These are phyloP conservation scores for Gonapodya prolifera DNA, from an alignment of 192 early-diverging fungal genomes.

Conservation along the genomic window DNA sequence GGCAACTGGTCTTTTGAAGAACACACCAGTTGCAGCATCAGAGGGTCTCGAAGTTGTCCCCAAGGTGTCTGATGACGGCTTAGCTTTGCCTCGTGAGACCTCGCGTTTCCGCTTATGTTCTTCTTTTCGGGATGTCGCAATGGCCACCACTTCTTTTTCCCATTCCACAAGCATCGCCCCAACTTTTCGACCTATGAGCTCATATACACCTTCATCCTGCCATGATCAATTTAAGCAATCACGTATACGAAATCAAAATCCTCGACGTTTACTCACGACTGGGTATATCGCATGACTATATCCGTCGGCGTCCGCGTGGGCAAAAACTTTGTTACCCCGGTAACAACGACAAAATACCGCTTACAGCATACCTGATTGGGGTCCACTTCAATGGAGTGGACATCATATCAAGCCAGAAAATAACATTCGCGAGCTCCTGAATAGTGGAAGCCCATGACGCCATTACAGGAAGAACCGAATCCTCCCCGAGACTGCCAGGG, in stretches of 20 bases:
- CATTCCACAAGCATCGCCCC: neutral
- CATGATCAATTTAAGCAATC: no score
- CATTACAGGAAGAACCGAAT: neutral
- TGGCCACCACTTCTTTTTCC: neutral
- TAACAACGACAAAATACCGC: no score
- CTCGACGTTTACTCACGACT: neutral
- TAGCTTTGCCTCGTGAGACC: neutral
- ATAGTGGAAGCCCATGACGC: neutral
- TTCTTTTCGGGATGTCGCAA: neutral
- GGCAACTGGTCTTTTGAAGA: neutral
- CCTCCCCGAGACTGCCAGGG: neutral
- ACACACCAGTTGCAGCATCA: neutral
- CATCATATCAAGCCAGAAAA: neutral
- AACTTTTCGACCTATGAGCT: neutral
- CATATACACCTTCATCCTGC: neutral
- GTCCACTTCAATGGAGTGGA: neutral
- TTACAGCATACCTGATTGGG: neutral
- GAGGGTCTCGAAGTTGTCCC: neutral
- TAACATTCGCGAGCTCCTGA: neutral
- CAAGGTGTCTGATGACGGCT: neutral
- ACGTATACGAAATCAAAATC: neutral
- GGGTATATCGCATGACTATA: neutral
- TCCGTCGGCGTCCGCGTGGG: no score
- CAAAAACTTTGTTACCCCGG: no score
- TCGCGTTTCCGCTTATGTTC: neutral